Evolutionary conservation across 345 rosid genomes (phyloP).

Genomic region (Pistacia atlantica): DNA sequence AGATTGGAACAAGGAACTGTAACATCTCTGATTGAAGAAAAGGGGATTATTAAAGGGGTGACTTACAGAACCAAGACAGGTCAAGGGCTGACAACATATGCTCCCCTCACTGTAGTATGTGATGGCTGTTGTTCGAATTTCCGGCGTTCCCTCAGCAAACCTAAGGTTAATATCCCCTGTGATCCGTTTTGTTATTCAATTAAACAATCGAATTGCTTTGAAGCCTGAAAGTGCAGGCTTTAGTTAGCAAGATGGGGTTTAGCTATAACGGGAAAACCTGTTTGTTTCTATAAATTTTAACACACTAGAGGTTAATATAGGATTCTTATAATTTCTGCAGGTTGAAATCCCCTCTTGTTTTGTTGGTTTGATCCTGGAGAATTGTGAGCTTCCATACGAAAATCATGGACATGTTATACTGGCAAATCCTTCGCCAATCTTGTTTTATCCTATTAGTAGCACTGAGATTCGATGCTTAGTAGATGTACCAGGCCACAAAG

Average conservation of each 20-base stretch:
- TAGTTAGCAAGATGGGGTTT: too few relatives aligned
- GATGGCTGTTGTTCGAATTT: conserved; percentile 7
- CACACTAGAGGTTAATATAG: neutral
- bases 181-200: too few relatives aligned
- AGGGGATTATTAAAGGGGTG: conserved; percentile 3
- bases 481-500: neutral
- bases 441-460: conserved; percentile 5
- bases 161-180: neutral
- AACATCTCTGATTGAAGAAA: conserved; percentile 2
- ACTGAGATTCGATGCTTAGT: neutral
- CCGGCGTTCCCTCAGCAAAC: neutral
- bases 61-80: neutral
- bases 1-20: neutral
- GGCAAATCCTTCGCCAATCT: conserved; percentile 4
- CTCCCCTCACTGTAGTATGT: neutral
- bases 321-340: neutral
- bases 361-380: conserved; percentile 8
- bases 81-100: neutral
- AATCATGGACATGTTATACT: neutral
- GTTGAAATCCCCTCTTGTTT: conserved; percentile 10
- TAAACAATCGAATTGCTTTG: too few relatives aligned
- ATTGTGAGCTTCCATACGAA: neutral
- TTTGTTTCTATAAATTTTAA: neutral
- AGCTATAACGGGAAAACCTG: too few relatives aligned
- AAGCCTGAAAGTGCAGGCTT: too few relatives aligned